phyloP scores from a whole-genome alignment of 139 green algal species.

The Micractinium conductrix region DNA sequence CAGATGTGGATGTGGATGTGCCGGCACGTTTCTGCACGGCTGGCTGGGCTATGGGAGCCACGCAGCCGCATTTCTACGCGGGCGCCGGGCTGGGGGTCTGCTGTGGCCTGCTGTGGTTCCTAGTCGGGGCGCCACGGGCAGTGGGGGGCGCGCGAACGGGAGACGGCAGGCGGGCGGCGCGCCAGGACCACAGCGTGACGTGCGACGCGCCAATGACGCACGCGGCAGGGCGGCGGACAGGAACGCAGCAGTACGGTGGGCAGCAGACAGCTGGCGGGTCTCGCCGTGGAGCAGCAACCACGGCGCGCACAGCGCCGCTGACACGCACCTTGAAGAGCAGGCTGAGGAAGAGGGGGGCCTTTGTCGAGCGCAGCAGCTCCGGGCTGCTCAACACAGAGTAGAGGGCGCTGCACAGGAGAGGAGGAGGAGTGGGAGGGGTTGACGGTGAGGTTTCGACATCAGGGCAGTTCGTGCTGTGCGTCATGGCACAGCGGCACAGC shows the following conservation, averaged over 20 bases:
- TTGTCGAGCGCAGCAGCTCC: slow-evolving; percentile 55
- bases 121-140: slow-evolving; percentile 4
- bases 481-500: no score
- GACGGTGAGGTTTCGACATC: no score
- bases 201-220: no score
- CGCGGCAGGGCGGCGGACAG: no score
- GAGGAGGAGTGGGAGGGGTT: neutral
- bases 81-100: neutral
- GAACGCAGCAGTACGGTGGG: no score
- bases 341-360: slow-evolving; percentile 85
- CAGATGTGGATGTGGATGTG: neutral
- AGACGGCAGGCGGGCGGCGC: slow-evolving; percentile 22
- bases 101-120: slow-evolving; percentile 22
- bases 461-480: no score
- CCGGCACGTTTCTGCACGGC: slow-evolving; percentile 16
- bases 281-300: no score
- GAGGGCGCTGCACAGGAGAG: slow-evolving; percentile 66
- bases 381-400: slow-evolving; percentile 81
- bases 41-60: neutral
- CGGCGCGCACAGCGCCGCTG: neutral
- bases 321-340: slow-evolving; percentile 82
- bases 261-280: no score
- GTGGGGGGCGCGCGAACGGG: slow-evolving; percentile 1
- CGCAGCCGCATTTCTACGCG: slow-evolving; percentile 15
- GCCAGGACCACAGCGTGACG: no score